These are phyloP conservation scores for Exophiala dermatitidis DNA, from an alignment of 2,329 filamentous ascomycete genomes.

Conservation along the genomic window DNA sequence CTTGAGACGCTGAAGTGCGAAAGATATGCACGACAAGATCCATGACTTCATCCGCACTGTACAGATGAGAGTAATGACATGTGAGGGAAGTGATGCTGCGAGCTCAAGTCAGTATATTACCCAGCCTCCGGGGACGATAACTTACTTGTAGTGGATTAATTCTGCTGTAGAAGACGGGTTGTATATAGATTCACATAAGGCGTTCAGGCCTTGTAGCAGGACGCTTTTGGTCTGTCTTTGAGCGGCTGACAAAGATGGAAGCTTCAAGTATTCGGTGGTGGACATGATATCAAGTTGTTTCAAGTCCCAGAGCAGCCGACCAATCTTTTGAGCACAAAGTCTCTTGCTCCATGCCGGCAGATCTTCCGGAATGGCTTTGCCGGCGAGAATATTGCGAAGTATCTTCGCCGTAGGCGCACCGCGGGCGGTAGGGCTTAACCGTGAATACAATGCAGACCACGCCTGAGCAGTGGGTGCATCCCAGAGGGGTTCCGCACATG, in stretches of 20 bases:
- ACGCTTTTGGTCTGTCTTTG: slow-evolving; percentile 19
- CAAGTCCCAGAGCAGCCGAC: slow-evolving; percentile 22
- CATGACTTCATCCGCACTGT: slow-evolving; percentile 19
- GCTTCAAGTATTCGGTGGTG: slow-evolving; percentile 14
- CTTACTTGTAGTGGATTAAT: slow-evolving; percentile 22
- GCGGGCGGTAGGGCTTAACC: slow-evolving; percentile 9
- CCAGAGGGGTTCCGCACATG: slow-evolving; percentile 19
- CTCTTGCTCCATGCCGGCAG: slow-evolving; percentile 20
- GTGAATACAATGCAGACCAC: slow-evolving; percentile 15
- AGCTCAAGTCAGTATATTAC: not conserved
- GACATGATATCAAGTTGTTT: slow-evolving; percentile 21
- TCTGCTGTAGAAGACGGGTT: slow-evolving; percentile 14
- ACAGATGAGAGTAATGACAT: slow-evolving; percentile 22
- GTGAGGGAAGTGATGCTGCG: slow-evolving; percentile 16
- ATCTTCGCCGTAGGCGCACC: slow-evolving; percentile 14
- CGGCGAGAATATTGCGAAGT: slow-evolving; percentile 16
- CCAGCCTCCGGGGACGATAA: not conserved
- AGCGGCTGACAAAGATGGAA: slow-evolving; percentile 16
- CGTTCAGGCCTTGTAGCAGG: slow-evolving; percentile 19
- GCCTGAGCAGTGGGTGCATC: slow-evolving; percentile 15
- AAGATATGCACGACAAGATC: slow-evolving; percentile 20
- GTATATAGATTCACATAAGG: slow-evolving; percentile 17
- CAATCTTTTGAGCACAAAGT: slow-evolving; percentile 20
- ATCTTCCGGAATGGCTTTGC: slow-evolving; percentile 12
- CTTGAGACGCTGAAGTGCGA: slow-evolving; percentile 14